Conservation (phyloP, 805 yeast species). For the Saccharomycopsis sp. region DNA sequence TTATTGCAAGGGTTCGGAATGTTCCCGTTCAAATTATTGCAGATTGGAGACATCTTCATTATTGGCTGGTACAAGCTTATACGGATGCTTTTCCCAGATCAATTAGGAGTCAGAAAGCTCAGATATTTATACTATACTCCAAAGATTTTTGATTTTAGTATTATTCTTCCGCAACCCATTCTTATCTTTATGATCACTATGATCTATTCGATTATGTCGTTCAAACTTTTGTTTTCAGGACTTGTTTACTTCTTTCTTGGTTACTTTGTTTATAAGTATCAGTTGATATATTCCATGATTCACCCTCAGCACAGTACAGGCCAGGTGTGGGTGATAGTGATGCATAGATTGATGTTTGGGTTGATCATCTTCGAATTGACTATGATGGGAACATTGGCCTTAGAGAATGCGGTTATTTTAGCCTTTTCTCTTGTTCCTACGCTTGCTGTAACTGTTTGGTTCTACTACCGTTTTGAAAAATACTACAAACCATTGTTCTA, state of each 20-base stretch:
- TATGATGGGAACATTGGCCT: conserved; percentile 57
- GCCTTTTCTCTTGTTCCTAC: conserved; percentile 46
- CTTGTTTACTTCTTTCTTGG: conserved; percentile 50
- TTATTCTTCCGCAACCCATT: conserved; percentile 56
- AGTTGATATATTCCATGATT: conserved; percentile 52
- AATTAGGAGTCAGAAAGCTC: conserved; percentile 45
- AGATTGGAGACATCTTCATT: conserved; percentile 46
- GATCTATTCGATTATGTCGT: conserved; percentile 54
- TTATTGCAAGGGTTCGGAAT: conserved; percentile 64
- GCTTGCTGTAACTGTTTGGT: conserved; percentile 38
- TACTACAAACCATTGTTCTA: conserved; percentile 47
- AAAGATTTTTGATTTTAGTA: conserved; percentile 53
- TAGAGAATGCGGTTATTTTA: conserved; percentile 48
- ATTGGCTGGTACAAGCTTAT: conserved; percentile 37
- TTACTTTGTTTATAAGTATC: conserved; percentile 55
- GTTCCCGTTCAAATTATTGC: conserved; percentile 52
- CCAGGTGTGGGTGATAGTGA: conserved; percentile 60
- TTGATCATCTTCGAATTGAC: conserved; percentile 51
- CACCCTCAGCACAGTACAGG: conserved; percentile 65
- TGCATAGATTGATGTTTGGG: conserved; percentile 49
- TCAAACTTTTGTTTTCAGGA: conserved; percentile 54
- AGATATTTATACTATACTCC: conserved; percentile 49
- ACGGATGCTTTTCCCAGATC: conserved; percentile 22
- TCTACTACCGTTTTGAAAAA: conserved; percentile 45
- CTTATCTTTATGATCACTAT: conserved; percentile 51